Conservation (phyloP, 1,284 basidiomycete species). For the Mycocalia duriaeana region DNA sequence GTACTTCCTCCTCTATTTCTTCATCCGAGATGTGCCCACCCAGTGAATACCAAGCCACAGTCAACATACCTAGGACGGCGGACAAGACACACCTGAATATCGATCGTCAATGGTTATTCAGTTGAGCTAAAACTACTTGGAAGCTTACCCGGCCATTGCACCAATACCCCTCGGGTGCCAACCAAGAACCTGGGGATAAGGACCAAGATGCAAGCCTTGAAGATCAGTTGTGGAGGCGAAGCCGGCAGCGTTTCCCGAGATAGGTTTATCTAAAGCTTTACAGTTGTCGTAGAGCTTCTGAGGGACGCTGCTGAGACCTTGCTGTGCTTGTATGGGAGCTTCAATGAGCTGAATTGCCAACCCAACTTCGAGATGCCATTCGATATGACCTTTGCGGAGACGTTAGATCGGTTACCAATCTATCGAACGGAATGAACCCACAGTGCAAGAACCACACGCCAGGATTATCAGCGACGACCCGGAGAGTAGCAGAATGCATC, state of each 20-base stretch:
- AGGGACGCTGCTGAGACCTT: conserved; percentile 42
- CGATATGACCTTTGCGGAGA: conserved; percentile 56
- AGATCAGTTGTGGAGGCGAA: conserved; percentile 61
- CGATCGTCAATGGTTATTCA: conserved; percentile 2
- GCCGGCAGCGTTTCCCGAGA: conserved; percentile 79
- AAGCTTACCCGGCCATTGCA: conserved; percentile 73
- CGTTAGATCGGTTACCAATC: background rate
- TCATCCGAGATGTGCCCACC: conserved; percentile 66
- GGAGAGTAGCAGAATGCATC: conserved; percentile 59
- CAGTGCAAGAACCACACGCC: conserved; percentile 83
- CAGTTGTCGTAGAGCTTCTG: conserved; percentile 69
- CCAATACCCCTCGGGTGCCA: conserved; percentile 80
- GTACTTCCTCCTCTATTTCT: conserved; percentile 72
- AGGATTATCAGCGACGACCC: conserved; percentile 76
- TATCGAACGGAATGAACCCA: conserved; percentile 25
- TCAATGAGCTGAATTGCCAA: conserved; percentile 77
- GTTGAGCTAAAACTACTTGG: background rate
- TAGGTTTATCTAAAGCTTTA: conserved; percentile 48
- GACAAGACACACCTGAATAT: conserved; percentile 65
- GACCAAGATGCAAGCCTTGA: conserved; percentile 57
- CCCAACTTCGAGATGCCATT: conserved; percentile 78
- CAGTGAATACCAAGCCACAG: conserved; percentile 79
- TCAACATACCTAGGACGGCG: conserved; percentile 75
- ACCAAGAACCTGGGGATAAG: conserved; percentile 67
- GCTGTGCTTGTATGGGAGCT: conserved; percentile 63